Base-by-base conservation (phyloP, 2,329 filamentous ascomycete species). In the Fusarium udum region DNA sequence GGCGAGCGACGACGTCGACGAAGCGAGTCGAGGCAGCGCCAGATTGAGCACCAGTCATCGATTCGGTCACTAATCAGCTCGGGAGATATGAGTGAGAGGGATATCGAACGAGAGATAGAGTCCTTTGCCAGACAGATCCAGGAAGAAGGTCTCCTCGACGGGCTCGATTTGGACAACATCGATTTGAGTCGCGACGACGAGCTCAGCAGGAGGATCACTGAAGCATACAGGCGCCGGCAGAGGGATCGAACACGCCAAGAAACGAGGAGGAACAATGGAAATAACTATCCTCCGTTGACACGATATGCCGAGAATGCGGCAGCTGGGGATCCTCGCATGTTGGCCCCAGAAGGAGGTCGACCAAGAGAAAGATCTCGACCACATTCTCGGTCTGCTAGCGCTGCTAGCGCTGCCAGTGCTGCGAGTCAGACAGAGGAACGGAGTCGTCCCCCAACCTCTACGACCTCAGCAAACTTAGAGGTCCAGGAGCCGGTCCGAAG, bases 91-190 rank as follows among this genome's bases (percentile, higher is more conserved):
- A 93, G 93, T 75, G 90, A 92, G 51, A 88, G 90, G 26, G 92
- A 95, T 74, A 92, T 97, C 76, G 93, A 97, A 79, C 90, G 93
- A 68, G 95, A 97, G 79, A 97, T 98, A 67, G 89, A 96, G 75
- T 94, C 96, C 68, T 97, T 98, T 77, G 89, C 97, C 74, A 90
- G 94, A 48, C 94, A 97, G 79, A 97, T 97, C 67, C 88, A 95
- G 75, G 92, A 95, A 72, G 94, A 97, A 78, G 95, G 95, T 0
- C 84, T 98, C 26, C 83, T 97, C 39, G 94, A 98, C 77, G 95
- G 94, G 24, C 90, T 98, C 52, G 95, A 98, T 79, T 84, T 98
- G 62, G 93, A 96, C 77, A 95, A 95, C 72, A 91, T 98, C 61
- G 95, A 95, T 71, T 87, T 94, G 22, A 90, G 86, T 55, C 93